These are phyloP conservation scores for Hymenoscyphus scutula DNA, from an alignment of 2,329 filamentous ascomycete species.

Conservation along the genomic window DNA sequence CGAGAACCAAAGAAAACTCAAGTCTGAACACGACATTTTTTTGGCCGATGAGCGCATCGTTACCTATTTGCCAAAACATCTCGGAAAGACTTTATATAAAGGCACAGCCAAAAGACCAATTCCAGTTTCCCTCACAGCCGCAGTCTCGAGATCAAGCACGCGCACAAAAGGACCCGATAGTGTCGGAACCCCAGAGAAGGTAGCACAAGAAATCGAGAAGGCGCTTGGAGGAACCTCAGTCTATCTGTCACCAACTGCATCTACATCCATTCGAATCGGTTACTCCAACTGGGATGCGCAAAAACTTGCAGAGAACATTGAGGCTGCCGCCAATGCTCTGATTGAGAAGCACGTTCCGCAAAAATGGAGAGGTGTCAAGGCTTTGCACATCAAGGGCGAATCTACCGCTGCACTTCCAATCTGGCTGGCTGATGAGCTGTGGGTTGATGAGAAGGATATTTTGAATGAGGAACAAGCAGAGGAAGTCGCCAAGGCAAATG, in stretches of 20 bases:
- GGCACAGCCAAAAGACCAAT: conserved; percentile 79
- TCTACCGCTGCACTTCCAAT: conserved; percentile 82
- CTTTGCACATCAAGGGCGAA: conserved; percentile 86
- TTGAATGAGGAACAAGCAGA: conserved; percentile 53
- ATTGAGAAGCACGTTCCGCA: conserved; percentile 79
- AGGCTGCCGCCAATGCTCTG: conserved; percentile 65
- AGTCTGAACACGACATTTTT: conserved; percentile 87
- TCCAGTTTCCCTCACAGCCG: conserved; percentile 68
- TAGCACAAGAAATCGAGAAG: conserved; percentile 79
- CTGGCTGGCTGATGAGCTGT: conserved; percentile 90
- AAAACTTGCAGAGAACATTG: conserved; percentile 77
- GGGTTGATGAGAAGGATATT: conserved; percentile 75
- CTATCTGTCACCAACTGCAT: conserved; percentile 73
- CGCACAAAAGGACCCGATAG: conserved; percentile 49
- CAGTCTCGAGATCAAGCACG: conserved; percentile 60
- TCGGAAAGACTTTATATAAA: conserved; percentile 95
- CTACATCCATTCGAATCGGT: conserved; percentile 77
- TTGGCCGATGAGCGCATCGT: conserved; percentile 86
- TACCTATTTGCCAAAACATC: conserved; percentile 67
- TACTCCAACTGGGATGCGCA: conserved; percentile 71
- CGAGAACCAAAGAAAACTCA: conserved; percentile 80
- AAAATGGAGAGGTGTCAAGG: conserved; percentile 82
- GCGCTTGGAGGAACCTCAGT: conserved; percentile 76
- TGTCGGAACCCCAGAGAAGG: conserved; percentile 45
- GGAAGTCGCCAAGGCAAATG: conserved; percentile 41